Percentiles rank a stretch among this genome's conserved stretches.
Conservation (phyloP, 306 rosid species). For the Dryas octopetala region DNA sequence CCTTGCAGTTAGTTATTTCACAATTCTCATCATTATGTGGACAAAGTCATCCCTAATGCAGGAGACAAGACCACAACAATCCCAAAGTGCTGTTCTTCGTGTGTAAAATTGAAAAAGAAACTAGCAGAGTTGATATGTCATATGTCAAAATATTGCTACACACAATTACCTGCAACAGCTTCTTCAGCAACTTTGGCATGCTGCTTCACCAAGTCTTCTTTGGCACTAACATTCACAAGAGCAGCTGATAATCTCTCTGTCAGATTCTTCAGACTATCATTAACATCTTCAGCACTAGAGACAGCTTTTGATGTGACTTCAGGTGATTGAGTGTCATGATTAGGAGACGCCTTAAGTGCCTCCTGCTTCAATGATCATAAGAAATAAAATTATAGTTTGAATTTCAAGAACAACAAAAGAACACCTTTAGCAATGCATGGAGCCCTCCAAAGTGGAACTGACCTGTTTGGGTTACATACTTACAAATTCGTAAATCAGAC, state of each 20-base stretch:
- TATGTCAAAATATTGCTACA: neutral
- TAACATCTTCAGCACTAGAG: slow-evolving; percentile 34
- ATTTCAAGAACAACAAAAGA: neutral
- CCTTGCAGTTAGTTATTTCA: neutral
- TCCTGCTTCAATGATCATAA: slow-evolving; percentile 50
- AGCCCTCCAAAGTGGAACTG: too few species aligned
- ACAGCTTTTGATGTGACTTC: slow-evolving; percentile 59
- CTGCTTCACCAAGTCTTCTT: slow-evolving; percentile 94
- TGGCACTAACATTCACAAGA: slow-evolving; percentile 74
- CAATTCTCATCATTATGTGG: neutral
- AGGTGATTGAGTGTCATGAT: slow-evolving; percentile 54
- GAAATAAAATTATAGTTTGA: slow-evolving; percentile 13
- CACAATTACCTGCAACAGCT: slow-evolving; percentile 84
- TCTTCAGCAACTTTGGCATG: slow-evolving; percentile 98
- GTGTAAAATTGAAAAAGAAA: neutral
- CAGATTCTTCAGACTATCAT: slow-evolving; percentile 51
- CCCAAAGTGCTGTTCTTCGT: neutral
- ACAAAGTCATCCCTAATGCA: neutral
- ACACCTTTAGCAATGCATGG: neutral
- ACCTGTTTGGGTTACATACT: too few species aligned
- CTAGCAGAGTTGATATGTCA: neutral
- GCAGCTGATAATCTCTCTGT: slow-evolving; percentile 76
- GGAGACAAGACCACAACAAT: neutral
- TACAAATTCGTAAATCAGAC: too few species aligned
- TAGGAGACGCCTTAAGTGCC: slow-evolving; percentile 59